Evolutionary conservation across 2,329 filamentous ascomycete species (phyloP).

Genomic region (Diaporthe sp.): DNA sequence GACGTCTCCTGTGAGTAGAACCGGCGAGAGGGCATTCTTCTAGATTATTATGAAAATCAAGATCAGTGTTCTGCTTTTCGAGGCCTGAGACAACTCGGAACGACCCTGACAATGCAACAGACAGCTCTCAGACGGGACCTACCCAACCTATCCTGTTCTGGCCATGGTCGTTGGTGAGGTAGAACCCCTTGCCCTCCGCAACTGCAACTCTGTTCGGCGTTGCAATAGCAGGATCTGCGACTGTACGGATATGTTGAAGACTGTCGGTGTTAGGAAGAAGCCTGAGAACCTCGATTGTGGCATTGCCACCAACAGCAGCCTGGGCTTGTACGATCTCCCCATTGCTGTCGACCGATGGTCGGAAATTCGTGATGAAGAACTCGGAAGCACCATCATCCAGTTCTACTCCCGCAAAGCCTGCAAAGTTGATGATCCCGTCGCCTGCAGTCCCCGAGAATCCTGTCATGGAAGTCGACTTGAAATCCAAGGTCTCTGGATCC

Average conservation of each 20-base stretch:
- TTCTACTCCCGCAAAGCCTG: conserved; percentile 50
- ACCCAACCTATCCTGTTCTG: conserved; percentile 20
- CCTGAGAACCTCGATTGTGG: conserved; percentile 32
- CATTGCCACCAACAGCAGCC: conserved; percentile 13
- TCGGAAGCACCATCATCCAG: conserved; percentile 41
- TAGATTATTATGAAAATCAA: not conserved
- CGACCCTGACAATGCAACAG: not conserved
- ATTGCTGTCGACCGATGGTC: conserved; percentile 45
- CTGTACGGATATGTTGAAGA: conserved; percentile 16
- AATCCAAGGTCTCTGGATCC: conserved; percentile 50
- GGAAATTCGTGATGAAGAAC: conserved; percentile 46
- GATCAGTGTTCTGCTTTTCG: not conserved
- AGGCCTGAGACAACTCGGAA: not conserved
- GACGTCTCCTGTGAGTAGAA: conserved; percentile 27
- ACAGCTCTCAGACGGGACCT: not conserved
- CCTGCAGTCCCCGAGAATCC: conserved; percentile 49
- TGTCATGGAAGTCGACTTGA: conserved; percentile 45
- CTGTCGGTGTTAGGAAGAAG: not conserved
- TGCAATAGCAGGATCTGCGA: conserved; percentile 12
- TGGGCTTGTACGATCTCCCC: conserved; percentile 18
- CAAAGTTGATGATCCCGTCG: conserved; percentile 49
- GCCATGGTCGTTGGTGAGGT: conserved; percentile 32
- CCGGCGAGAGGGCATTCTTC: not conserved
- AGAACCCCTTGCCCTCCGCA: conserved; percentile 3
- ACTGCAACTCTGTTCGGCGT: conserved; percentile 32